These are phyloP conservation scores for Wickerhamomyces sydowiorum DNA, from an alignment of 805 yeast species.

Conservation along the genomic window DNA sequence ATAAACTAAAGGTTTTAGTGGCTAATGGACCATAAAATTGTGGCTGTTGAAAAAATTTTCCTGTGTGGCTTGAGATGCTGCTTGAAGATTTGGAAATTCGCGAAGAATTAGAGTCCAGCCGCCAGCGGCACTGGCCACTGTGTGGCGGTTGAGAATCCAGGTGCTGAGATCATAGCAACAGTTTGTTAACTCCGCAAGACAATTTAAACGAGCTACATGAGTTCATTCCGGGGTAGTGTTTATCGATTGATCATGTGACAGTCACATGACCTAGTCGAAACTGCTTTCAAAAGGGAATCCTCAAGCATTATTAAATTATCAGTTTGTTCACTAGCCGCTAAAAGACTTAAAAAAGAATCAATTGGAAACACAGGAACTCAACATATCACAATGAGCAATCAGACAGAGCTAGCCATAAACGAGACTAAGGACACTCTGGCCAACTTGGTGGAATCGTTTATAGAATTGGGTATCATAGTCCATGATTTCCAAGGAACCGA, in stretches of 20 bases:
- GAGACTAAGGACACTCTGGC: constrained; percentile 31
- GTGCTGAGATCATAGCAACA: no score
- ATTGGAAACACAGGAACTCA: neutral
- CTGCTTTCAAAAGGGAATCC: no score
- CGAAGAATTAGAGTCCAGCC: no score
- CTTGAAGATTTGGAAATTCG: neutral
- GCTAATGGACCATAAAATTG: neutral
- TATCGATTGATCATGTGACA: no score
- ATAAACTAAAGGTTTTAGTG: neutral
- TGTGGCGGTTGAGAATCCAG: constrained; percentile 2
- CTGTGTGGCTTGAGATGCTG: neutral
- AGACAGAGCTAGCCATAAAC: constrained; percentile 23
- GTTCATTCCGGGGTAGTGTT: no score
- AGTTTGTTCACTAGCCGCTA: no score
- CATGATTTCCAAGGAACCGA: constrained; percentile 91
- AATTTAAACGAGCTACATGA: no score
- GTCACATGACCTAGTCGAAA: no score
- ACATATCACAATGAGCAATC: constrained; percentile 3
- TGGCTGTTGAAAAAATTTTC: neutral
- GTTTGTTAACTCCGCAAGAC: no score
- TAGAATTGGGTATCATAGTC: constrained; percentile 85
- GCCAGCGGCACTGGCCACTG: no score
- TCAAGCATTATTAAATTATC: no score
- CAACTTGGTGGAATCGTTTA: constrained; percentile 67
- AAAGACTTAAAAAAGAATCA: neutral